phyloP scores from a whole-genome alignment of 495 filamentous ascomycete genomes.

The Cercophora newfieldiana region DNA sequence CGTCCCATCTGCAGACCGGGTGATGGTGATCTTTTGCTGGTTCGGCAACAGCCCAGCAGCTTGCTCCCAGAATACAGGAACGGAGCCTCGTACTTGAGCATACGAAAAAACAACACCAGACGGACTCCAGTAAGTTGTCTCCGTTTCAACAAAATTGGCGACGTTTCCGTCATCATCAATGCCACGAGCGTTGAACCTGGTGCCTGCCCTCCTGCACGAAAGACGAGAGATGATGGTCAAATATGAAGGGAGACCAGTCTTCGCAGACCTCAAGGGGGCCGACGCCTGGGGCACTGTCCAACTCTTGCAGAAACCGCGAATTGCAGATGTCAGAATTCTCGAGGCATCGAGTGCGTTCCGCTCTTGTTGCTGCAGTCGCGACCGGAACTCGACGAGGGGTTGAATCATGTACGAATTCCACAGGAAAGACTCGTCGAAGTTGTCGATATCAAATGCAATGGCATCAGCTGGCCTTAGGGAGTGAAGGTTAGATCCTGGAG shows the following conservation, averaged over 20 bases:
- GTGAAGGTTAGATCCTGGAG: slow-evolving; percentile 20
- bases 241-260: slow-evolving; percentile 73
- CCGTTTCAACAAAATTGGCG: slow-evolving; percentile 77
- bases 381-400: slow-evolving; percentile 85
- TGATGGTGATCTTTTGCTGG: slow-evolving; percentile 93
- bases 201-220: slow-evolving; percentile 89
- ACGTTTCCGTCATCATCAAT: slow-evolving; percentile 98
- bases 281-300: slow-evolving; percentile 69
- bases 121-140: slow-evolving; percentile 71
- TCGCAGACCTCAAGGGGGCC: slow-evolving; percentile 56
- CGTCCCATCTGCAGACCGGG: slow-evolving; percentile 84
- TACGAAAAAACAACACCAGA: slow-evolving; percentile 85
- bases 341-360: slow-evolving; percentile 76
- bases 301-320: slow-evolving; percentile 86
- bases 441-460: slow-evolving; percentile 73
- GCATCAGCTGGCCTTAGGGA: slow-evolving; percentile 49
- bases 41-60: slow-evolving; percentile 80
- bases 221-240: slow-evolving; percentile 89
- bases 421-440: slow-evolving; percentile 83
- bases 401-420: slow-evolving; percentile 99
- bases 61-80: slow-evolving; percentile 98
- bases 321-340: slow-evolving; percentile 87
- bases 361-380: slow-evolving; percentile 70
- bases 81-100: slow-evolving; percentile 85
- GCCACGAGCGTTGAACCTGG: slow-evolving; percentile 91